Evolutionary conservation across 768 basidiomycete genomes (phyloP).

Genomic region (Kwoniella mangroviensis): DNA sequence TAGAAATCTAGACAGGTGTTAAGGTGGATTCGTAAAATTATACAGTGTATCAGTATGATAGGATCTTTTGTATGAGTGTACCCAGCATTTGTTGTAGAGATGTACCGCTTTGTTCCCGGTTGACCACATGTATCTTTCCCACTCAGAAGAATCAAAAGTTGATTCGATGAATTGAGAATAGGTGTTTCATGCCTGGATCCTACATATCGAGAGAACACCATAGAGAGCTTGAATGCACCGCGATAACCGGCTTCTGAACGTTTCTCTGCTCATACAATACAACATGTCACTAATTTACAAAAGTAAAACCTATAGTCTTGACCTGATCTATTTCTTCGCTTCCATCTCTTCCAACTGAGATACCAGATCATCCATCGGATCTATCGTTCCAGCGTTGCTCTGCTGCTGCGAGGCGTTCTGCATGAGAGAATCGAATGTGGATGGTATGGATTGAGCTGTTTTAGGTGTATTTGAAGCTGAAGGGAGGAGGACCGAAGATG

Average conservation of each 20-base stretch:
- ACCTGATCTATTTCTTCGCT: conserved; percentile 13
- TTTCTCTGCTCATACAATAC: conserved; percentile 3
- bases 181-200: background rate
- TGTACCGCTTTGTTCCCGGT: too few relatives aligned
- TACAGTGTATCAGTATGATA: background rate
- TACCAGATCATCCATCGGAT: conserved; percentile 83
- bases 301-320: too few relatives aligned
- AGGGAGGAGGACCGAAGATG: conserved; percentile 45
- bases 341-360: conserved; percentile 76
- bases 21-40: background rate
- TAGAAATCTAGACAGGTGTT: conserved; percentile 7
- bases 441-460: background rate
- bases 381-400: conserved; percentile 50
- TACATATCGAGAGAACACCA: background rate
- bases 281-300: background rate
- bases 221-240: background rate
- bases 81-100: too few relatives aligned
- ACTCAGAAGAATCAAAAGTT: too few relatives aligned
- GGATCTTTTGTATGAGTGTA: background rate
- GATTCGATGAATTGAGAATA: too few relatives aligned
- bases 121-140: too few relatives aligned
- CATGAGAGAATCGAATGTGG: background rate
- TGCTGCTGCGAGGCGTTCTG: conserved; percentile 12
- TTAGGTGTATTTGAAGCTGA: conserved; percentile 16
- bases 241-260: background rate